Evolutionary conservation across 305 asterid species (phyloP).

Genomic region (Caryopteris hybrid): DNA sequence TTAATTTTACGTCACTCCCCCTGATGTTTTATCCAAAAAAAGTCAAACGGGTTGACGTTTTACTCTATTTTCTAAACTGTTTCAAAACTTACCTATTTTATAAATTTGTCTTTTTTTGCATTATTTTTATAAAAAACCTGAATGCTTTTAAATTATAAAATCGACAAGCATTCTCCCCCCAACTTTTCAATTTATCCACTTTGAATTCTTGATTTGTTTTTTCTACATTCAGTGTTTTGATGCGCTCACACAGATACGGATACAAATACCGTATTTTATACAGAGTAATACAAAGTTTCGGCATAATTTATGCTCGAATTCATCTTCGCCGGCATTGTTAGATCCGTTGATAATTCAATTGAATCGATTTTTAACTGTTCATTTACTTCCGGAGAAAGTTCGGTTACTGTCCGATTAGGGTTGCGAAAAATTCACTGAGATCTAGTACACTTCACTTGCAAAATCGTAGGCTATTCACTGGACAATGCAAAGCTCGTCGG

Average conservation of each 20-base stretch:
- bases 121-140: no score
- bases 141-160: neutral
- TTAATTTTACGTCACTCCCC: no score
- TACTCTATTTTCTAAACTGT: no score
- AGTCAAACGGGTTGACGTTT: no score
- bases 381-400: neutral
- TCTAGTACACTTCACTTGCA: conserved; percentile 13
- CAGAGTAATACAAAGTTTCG: neutral
- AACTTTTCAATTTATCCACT: neutral
- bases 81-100: no score
- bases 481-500: conserved; percentile 46
- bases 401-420: conserved; percentile 7
- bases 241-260: neutral
- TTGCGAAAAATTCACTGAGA: conserved; percentile 11
- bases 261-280: neutral
- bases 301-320: neutral
- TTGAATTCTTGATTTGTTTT: neutral
- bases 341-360: conserved; percentile 21
- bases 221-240: neutral
- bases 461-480: conserved; percentile 21
- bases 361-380: neutral
- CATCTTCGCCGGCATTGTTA: conserved; percentile 25
- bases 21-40: no score
- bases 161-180: neutral
- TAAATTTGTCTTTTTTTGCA: no score